A percentile compares a stretch with the other conserved stretches of the same genome.
These are phyloP conservation scores for Isabelozyma pseudorhagii DNA, from an alignment of 805 yeast species.

Conservation along the genomic window DNA sequence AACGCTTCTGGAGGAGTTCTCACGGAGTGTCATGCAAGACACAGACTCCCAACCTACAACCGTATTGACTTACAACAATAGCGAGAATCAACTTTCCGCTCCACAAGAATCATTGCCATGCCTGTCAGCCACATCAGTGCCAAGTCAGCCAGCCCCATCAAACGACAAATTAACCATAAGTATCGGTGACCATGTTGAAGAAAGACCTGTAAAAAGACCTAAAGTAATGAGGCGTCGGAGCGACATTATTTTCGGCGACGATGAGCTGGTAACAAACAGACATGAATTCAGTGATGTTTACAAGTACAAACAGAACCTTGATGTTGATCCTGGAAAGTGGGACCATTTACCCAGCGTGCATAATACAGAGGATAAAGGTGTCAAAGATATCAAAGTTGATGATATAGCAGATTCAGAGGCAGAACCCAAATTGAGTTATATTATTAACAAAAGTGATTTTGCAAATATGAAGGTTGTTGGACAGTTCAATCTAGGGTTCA, in stretches of 20 bases:
- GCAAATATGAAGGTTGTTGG: conserved; percentile 76
- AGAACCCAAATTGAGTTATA: conserved; percentile 55
- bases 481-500: conserved; percentile 93
- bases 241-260: not conserved
- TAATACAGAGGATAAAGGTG: not conserved
- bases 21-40: not conserved
- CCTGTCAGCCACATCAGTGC: too few relatives aligned
- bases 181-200: conserved; percentile 5
- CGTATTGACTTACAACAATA: not conserved
- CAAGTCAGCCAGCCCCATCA: not conserved
- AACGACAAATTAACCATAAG: conserved; percentile 1
- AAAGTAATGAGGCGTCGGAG: not conserved
- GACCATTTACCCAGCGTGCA: not conserved
- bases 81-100: not conserved
- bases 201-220: conserved; percentile 2
- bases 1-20: not conserved
- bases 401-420: conserved; percentile 50
- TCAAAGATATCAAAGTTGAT: conserved; percentile 18
- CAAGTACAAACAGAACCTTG: not conserved
- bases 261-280: not conserved
- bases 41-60: not conserved
- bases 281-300: not conserved
- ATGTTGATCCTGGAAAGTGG: not conserved
- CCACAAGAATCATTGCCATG: not conserved
- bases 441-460: conserved; percentile 72